Evolutionary conservation across 2,329 filamentous ascomycete genomes (phyloP).

Genomic region (Colletotrichum incanum): DNA sequence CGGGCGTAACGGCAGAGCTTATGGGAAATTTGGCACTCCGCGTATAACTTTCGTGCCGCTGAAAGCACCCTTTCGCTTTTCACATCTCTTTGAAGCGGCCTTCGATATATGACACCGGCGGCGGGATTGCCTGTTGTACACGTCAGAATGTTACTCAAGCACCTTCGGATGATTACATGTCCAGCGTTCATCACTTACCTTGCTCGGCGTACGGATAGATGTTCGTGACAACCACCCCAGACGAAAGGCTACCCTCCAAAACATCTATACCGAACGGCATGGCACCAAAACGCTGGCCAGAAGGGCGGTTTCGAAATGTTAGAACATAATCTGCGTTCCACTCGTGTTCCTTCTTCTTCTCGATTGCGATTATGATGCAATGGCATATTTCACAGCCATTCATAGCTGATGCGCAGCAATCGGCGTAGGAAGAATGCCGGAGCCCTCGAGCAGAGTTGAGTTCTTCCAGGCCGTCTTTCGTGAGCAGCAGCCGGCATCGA

Average conservation of each 20-base stretch:
- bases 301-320: slow-evolving; percentile 15
- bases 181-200: neutral
- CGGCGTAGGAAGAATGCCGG: neutral
- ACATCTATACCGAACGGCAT: neutral
- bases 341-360: neutral
- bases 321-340: neutral
- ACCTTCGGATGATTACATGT: neutral
- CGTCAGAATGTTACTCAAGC: neutral
- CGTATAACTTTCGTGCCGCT: neutral
- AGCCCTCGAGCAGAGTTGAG: slow-evolving; percentile 20
- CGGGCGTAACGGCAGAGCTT: slow-evolving; percentile 15
- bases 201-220: slow-evolving; percentile 18
- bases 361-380: slow-evolving; percentile 3
- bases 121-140: neutral
- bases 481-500: slow-evolving; percentile 21
- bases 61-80: neutral
- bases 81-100: slow-evolving; percentile 27
- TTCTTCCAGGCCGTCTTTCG: neutral
- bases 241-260: neutral
- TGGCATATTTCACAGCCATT: neutral
- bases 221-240: neutral
- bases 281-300: neutral
- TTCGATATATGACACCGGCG: neutral
- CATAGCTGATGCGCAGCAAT: neutral
- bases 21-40: slow-evolving; percentile 1